These are phyloP conservation scores for Trametes maxima DNA, from an alignment of 768 basidiomycete species.

Conservation along the genomic window DNA sequence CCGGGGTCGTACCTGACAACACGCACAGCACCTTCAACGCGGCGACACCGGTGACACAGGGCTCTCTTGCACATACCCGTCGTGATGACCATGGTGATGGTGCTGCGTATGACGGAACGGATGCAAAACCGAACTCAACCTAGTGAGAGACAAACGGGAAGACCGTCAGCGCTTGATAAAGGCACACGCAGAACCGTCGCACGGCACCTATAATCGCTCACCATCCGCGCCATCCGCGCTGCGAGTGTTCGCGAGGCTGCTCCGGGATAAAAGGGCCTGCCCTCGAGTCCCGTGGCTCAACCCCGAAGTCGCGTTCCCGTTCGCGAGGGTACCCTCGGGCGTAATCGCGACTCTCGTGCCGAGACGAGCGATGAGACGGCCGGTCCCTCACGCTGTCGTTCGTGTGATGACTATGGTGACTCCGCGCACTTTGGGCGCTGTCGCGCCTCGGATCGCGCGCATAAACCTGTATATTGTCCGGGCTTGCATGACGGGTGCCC, in stretches of 20 bases:
- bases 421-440: slow-evolving; percentile 3
- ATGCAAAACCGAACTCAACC: slow-evolving; percentile 14
- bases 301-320: neutral
- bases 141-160: neutral
- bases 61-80: neutral
- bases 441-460: slow-evolving; percentile 6
- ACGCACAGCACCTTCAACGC: too few relatives aligned
- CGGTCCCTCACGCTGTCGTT: neutral
- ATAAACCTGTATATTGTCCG: neutral
- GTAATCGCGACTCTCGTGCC: slow-evolving; percentile 6
- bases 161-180: neutral
- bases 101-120: slow-evolving; percentile 15
- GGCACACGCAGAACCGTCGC: neutral
- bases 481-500: neutral
- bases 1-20: too few relatives aligned
- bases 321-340: too few relatives aligned
- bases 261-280: neutral
- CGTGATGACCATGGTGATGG: neutral
- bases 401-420: neutral
- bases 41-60: too few relatives aligned
- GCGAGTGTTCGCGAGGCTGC: slow-evolving; percentile 4
- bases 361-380: neutral
- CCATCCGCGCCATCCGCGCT: slow-evolving; percentile 24
- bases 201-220: slow-evolving; percentile 23
- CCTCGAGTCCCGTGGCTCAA: too few relatives aligned